Conservation (phyloP, 2,329 filamentous ascomycete genomes). For the Ceratocystis huliohia region DNA sequence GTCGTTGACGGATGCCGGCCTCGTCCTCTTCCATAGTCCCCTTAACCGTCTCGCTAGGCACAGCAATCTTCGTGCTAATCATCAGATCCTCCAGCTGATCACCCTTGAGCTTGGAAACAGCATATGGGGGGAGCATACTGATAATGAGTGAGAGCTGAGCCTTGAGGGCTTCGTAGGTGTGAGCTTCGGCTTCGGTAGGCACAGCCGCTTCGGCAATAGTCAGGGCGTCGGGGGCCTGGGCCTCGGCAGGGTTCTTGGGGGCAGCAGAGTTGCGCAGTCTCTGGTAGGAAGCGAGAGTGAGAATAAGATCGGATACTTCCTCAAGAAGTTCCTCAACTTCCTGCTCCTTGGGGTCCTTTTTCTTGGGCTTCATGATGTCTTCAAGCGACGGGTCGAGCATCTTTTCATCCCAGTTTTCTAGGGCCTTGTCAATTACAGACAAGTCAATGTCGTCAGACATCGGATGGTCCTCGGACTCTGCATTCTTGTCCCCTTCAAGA, state of each 20-base stretch:
- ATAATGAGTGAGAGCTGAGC: conserved; percentile 63
- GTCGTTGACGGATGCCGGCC: conserved; percentile 41
- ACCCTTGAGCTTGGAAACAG: conserved; percentile 73
- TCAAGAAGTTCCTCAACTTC: conserved; percentile 57
- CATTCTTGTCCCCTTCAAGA: conserved; percentile 26
- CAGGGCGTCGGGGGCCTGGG: conserved; percentile 54
- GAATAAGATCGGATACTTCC: conserved; percentile 62
- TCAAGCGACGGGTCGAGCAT: conserved; percentile 46
- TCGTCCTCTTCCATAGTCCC: conserved; percentile 80
- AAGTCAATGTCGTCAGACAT: conserved; percentile 38
- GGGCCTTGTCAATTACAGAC: conserved; percentile 38
- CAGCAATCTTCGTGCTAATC: conserved; percentile 64
- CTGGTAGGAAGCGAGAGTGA: conserved; percentile 66
- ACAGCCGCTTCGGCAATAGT: conserved; percentile 52
- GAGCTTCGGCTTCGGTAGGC: conserved; percentile 49
- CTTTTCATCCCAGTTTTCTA: conserved; percentile 47
- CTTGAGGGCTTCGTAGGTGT: conserved; percentile 60
- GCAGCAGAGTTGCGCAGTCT: conserved; percentile 62
- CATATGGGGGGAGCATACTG: conserved; percentile 65
- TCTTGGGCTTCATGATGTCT: conserved; percentile 39
- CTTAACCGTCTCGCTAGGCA: conserved; percentile 59
- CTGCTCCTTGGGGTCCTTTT: conserved; percentile 48
- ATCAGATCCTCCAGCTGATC: conserved; percentile 73
- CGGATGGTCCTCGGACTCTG: conserved; percentile 31
- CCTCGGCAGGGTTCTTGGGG: conserved; percentile 46